phyloP scores from a whole-genome alignment of 192 early-diverging fungal genomes.

The Coemansia sp. region DNA sequence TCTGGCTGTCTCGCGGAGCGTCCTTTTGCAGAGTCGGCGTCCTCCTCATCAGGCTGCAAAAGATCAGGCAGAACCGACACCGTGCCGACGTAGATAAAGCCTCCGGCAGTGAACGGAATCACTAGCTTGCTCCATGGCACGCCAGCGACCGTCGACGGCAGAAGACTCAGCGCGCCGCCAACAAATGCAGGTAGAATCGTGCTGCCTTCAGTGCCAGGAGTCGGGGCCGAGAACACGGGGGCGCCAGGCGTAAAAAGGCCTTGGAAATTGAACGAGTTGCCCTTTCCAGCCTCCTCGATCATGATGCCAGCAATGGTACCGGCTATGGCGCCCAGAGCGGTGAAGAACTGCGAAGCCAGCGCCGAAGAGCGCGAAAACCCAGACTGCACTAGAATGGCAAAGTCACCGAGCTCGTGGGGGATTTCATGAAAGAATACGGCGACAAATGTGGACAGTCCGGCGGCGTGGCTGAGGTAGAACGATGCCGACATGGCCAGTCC shows the following conservation, averaged over 20 bases:
- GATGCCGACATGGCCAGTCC: conserved; percentile 80
- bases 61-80: conserved; percentile 82
- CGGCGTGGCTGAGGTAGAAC: conserved; percentile 73
- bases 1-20: conserved; percentile 3
- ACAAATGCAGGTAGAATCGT: conserved; percentile 17
- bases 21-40: conserved; percentile 19
- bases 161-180: conserved; percentile 16
- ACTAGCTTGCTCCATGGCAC: conserved; percentile 70
- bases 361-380: conserved; percentile 73
- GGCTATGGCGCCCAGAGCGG: conserved; percentile 74
- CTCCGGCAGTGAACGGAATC: conserved; percentile 84
- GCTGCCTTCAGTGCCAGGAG: background rate
- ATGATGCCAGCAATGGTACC: conserved; percentile 72
- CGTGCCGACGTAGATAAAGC: conserved; percentile 82
- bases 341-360: conserved; percentile 73
- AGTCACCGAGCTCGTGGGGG: conserved; percentile 85
- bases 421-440: conserved; percentile 89
- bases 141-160: conserved; percentile 52
- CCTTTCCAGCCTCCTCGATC: conserved; percentile 64
- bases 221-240: conserved; percentile 34
- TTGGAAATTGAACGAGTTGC: conserved; percentile 27
- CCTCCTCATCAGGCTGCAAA: conserved; percentile 59
- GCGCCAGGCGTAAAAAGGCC: conserved; percentile 25
- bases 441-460: conserved; percentile 79
- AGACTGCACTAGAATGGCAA: conserved; percentile 79